Percentiles rank a stretch among this genome's conserved stretches.
These are phyloP conservation scores for Eucalyptus curtisii DNA, from an alignment of 345 rosid genomes.

Conservation along the genomic window DNA sequence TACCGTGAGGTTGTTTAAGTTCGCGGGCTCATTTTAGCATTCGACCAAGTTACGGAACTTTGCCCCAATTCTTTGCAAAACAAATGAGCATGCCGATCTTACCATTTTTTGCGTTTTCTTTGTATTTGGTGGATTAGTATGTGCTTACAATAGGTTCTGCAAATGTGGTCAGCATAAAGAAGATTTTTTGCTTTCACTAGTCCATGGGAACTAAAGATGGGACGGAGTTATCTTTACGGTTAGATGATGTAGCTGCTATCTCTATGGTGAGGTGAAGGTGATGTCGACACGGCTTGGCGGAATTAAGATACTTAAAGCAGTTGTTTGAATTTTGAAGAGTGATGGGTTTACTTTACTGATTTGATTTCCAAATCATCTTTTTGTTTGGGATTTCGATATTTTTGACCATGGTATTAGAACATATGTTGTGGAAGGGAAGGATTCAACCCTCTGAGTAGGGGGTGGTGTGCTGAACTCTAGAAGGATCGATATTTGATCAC, in stretches of 20 bases:
- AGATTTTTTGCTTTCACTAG: neutral
- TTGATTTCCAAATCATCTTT: neutral
- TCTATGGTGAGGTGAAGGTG: neutral
- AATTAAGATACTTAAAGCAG: neutral
- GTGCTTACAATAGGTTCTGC: neutral
- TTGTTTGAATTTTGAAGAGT: neutral
- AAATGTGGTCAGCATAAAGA: neutral
- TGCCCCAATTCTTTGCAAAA: neutral
- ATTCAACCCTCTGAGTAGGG: neutral
- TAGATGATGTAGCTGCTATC: neutral
- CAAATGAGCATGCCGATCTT: neutral
- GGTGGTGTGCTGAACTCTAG: neutral
- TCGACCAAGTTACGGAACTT: neutral
- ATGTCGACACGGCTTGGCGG: neutral
- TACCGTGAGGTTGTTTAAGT: neutral
- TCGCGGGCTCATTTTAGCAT: neutral
- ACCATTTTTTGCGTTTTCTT: neutral
- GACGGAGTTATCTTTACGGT: neutral
- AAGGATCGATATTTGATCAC: neutral
- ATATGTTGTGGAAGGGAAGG: neutral
- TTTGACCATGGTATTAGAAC: neutral
- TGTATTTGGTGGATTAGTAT: neutral
- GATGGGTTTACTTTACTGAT: neutral
- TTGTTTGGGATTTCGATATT: neutral
- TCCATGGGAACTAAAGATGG: neutral